phyloP scores from a whole-genome alignment of 495 filamentous ascomycete genomes.

The Annulohypoxylon stygium region DNA sequence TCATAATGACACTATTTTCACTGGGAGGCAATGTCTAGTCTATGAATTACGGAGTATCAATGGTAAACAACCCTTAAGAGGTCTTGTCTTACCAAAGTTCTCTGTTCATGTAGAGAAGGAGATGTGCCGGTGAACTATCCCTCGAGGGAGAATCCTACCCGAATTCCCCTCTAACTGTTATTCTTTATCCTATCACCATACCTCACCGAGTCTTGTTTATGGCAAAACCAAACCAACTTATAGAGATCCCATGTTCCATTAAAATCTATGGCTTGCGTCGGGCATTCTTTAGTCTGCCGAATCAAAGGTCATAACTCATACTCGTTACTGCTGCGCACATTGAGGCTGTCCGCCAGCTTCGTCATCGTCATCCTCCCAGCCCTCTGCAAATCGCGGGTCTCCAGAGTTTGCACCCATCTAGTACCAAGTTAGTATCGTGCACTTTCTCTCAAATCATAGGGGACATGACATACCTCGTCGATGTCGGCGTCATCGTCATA shows the following conservation, averaged over 20 bases:
- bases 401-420: constrained; percentile 73
- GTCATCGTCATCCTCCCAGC: constrained; percentile 85
- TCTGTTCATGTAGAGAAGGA: constrained; percentile 7
- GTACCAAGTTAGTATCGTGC: constrained; percentile 47
- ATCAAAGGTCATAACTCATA: constrained; percentile 41
- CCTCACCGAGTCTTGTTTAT: constrained; percentile 8
- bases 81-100: constrained; percentile 9
- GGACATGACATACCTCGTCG: constrained; percentile 72
- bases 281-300: constrained; percentile 33
- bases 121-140: constrained; percentile 21
- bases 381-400: constrained; percentile 76
- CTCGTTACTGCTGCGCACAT: constrained; percentile 84
- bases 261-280: constrained; percentile 23
- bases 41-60: constrained; percentile 33
- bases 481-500: constrained; percentile 84
- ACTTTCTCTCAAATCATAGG: constrained; percentile 13
- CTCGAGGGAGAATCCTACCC: neutral
- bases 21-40: constrained; percentile 23
- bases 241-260: constrained; percentile 6
- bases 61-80: constrained; percentile 5
- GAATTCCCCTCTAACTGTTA: neutral
- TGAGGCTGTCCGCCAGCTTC: constrained; percentile 69
- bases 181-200: constrained; percentile 19
- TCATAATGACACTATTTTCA: neutral
- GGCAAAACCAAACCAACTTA: constrained; percentile 18